phyloP scores from a whole-genome alignment of 306 rosid genomes.

The Bauhinia variegata region DNA sequence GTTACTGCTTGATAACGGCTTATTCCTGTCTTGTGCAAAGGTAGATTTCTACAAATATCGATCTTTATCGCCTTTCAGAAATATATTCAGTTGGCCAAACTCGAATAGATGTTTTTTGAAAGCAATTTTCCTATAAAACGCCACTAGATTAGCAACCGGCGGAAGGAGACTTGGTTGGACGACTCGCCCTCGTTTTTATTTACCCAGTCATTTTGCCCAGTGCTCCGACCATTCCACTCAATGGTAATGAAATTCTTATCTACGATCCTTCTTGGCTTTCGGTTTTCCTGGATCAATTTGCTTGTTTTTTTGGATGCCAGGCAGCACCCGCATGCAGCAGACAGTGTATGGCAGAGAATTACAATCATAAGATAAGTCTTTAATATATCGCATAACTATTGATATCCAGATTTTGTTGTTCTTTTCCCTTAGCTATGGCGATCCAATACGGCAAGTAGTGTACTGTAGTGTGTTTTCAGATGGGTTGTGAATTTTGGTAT shows the following conservation, averaged over 20 bases:
- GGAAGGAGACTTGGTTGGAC: not conserved
- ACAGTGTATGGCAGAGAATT: constrained; percentile 58
- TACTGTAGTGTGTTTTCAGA: too few species aligned
- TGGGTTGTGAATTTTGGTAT: not conserved
- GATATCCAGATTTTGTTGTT: not conserved
- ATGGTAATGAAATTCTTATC: too few species aligned
- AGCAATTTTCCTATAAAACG: too few species aligned
- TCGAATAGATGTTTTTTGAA: too few species aligned
- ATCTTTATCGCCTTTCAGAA: too few species aligned
- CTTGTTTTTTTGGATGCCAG: constrained; percentile 38
- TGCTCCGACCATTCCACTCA: constrained; percentile 33
- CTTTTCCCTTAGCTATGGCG: constrained; percentile 49
- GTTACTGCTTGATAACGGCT: too few species aligned
- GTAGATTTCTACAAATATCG: too few species aligned
- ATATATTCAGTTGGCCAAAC: too few species aligned
- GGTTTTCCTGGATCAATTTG: not conserved
- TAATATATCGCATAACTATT: not conserved
- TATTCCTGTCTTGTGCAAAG: too few species aligned
- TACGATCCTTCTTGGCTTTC: not conserved
- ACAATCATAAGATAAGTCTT: constrained; percentile 57
- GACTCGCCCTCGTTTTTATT: constrained; percentile 40
- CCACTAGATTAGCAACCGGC: too few species aligned
- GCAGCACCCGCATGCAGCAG: constrained; percentile 55
- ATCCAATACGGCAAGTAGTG: constrained; percentile 87
- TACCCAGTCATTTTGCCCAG: constrained; percentile 42